Evolutionary conservation across 2,329 filamentous ascomycete genomes (phyloP).

Genomic region (Claviceps sp.): DNA sequence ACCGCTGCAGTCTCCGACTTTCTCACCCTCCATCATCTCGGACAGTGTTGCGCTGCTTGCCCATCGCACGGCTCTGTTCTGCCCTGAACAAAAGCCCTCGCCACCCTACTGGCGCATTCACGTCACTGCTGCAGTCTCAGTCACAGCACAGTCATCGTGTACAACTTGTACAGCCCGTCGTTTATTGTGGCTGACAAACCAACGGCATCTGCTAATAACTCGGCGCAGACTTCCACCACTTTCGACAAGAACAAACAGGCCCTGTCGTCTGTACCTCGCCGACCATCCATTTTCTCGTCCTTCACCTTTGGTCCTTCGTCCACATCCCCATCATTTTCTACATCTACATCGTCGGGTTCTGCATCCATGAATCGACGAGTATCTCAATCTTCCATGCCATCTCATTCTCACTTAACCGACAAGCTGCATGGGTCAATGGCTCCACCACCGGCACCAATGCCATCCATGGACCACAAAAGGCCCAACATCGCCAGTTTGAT

Average conservation of each 20-base stretch:
- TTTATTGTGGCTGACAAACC: slow-evolving; percentile 24
- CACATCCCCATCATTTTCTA: slow-evolving; percentile 8
- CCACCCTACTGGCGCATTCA: slow-evolving; percentile 2
- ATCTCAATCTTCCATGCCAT: slow-evolving; percentile 14
- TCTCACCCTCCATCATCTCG: slow-evolving; percentile 2
- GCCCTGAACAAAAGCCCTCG: not conserved
- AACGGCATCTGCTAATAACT: slow-evolving; percentile 13
- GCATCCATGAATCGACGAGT: slow-evolving; percentile 6
- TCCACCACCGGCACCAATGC: slow-evolving; percentile 12
- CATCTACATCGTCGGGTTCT: slow-evolving; percentile 7
- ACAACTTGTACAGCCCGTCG: not conserved
- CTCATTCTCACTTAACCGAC: slow-evolving; percentile 11
- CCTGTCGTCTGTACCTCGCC: slow-evolving; percentile 5
- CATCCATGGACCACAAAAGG: slow-evolving; percentile 23
- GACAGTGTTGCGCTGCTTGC: not conserved
- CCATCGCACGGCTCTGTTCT: not conserved
- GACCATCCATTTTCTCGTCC: slow-evolving; percentile 8
- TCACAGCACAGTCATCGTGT: slow-evolving; percentile 1
- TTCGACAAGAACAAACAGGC: slow-evolving; percentile 16
- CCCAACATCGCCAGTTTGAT: slow-evolving; percentile 42
- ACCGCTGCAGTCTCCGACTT: not conserved
- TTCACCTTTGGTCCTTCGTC: slow-evolving; percentile 1
- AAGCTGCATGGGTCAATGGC: slow-evolving; percentile 15
- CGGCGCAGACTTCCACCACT: slow-evolving; percentile 10
- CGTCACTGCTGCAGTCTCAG: slow-evolving; percentile 6